These are phyloP conservation scores for Kodamaea arcana DNA, from an alignment of 1,139 yeast genomes.

Conservation along the genomic window DNA sequence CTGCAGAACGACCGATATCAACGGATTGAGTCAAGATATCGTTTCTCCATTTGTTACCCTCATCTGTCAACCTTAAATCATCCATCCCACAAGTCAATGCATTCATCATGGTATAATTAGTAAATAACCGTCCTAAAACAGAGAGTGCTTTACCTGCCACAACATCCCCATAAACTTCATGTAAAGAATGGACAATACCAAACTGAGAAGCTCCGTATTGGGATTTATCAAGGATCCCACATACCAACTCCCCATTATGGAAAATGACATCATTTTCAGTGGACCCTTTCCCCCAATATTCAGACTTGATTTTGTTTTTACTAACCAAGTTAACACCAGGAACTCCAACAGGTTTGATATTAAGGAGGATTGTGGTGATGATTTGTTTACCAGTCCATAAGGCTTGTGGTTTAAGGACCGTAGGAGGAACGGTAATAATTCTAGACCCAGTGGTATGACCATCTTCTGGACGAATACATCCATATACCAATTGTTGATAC, in stretches of 20 bases:
- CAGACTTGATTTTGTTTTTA: slow-evolving; percentile 86
- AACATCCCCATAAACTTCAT: slow-evolving; percentile 90
- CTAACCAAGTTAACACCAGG: slow-evolving; percentile 87
- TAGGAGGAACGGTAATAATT: slow-evolving; percentile 83
- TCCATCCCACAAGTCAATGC: slow-evolving; percentile 99
- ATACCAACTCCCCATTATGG: slow-evolving; percentile 78
- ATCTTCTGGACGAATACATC: slow-evolving; percentile 95
- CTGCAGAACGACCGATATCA: slow-evolving; percentile 87
- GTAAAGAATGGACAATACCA: slow-evolving; percentile 94
- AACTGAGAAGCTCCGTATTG: slow-evolving; percentile 98
- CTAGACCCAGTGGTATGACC: slow-evolving; percentile 82
- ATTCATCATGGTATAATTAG: slow-evolving; percentile 86
- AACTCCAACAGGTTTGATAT: slow-evolving; percentile 79
- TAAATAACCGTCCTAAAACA: slow-evolving; percentile 89
- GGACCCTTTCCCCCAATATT: slow-evolving; percentile 89
- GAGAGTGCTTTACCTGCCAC: slow-evolving; percentile 88
- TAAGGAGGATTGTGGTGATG: slow-evolving; percentile 81
- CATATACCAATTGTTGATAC: slow-evolving; percentile 90
- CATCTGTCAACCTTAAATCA: slow-evolving; percentile 85
- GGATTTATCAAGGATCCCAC: slow-evolving; percentile 95
- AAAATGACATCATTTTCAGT: slow-evolving; percentile 82
- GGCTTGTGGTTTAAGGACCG: slow-evolving; percentile 79
- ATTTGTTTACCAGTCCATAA: slow-evolving; percentile 99
- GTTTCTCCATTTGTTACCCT: slow-evolving; percentile 86
- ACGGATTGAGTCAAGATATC: slow-evolving; percentile 74